phyloP scores from a whole-genome alignment of 805 yeast genomes.

The Sugiyamaella americana region DNA sequence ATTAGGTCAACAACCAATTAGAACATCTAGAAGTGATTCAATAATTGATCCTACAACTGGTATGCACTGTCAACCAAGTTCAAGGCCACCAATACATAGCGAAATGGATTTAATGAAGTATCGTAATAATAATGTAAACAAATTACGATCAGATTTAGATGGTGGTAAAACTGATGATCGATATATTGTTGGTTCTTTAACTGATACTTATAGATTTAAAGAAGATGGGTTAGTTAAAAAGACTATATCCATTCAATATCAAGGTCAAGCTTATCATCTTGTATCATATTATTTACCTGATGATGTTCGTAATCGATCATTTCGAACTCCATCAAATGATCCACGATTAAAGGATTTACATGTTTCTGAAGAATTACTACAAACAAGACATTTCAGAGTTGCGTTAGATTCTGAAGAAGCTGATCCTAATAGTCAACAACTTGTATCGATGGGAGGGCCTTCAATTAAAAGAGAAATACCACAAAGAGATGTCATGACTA shows the following conservation, averaged over 20 bases:
- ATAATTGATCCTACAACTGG: background rate
- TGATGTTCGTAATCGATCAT: constrained; percentile 57
- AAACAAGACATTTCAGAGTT: constrained; percentile 30
- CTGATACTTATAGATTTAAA: constrained; percentile 57
- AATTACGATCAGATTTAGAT: background rate
- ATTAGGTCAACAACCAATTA: background rate
- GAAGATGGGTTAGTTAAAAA: constrained; percentile 75
- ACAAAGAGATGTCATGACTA: background rate
- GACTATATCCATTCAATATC: constrained; percentile 62
- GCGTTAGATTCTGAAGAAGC: constrained; percentile 25
- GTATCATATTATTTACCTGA: constrained; percentile 72
- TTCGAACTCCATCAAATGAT: constrained; percentile 53
- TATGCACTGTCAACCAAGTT: background rate
- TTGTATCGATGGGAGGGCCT: background rate
- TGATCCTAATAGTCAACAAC: background rate
- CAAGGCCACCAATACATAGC: background rate
- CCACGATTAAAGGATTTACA: constrained; percentile 44
- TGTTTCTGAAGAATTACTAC: constrained; percentile 33
- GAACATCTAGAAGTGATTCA: background rate
- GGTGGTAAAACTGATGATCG: constrained; percentile 26
- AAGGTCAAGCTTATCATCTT: constrained; percentile 45
- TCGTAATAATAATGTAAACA: background rate
- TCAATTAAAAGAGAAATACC: background rate
- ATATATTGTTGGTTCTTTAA: constrained; percentile 50
- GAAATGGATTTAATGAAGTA: background rate